Evolutionary conservation across 2,329 filamentous ascomycete species (phyloP), one percentile per base, ranked within the genome.

Genomic region (Epichloe bromicola): DNA sequence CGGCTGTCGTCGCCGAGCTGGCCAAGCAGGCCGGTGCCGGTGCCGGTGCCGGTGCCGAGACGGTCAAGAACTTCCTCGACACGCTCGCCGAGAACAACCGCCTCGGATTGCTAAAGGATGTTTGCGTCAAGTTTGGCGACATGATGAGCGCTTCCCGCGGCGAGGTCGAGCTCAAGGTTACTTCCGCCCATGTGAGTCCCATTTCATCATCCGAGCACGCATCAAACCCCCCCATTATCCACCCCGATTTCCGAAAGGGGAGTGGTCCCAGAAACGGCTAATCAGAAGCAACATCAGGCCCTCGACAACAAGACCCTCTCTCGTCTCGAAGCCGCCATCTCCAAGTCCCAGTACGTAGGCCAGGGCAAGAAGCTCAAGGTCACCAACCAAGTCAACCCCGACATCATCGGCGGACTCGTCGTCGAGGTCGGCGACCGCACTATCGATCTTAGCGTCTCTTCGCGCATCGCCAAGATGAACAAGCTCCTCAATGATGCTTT

Each of bases 351-450:
- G 67, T 94, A 89, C 74, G 82, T 90, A 62, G 83, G 85, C 67
- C 80, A 86, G 70, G 90, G 90, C 75, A 90, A 96, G 85, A 97
- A 95, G 79, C 82, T 97, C 72, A 97, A 95, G 85, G 86, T 97
- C 63, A 87, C 88, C 62, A 86, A 94, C 74, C 85, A 88, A 78
- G 86, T 88, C 72, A 93, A 95, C 81, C 80, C 91, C 55, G 91
- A 97, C 53, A 91, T 98, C 66, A 74, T 94, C 59, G 93, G 93
- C 60, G 93, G 93, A 56, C 83, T 98, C 60, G 74, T 98, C 59
- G 91, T 98, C 66, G 91, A 97, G 76, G 86, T 97, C 61, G 91
- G 90, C 65, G 91, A 97, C 79, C 86, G 91, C 67, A 97, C 91
- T 70, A 95, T 98, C 67, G 93, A 98, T 74, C 85, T 96, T 62